Evolutionary conservation across 2,329 filamentous ascomycete genomes (phyloP).

Genomic region (Epichloe typhina): DNA sequence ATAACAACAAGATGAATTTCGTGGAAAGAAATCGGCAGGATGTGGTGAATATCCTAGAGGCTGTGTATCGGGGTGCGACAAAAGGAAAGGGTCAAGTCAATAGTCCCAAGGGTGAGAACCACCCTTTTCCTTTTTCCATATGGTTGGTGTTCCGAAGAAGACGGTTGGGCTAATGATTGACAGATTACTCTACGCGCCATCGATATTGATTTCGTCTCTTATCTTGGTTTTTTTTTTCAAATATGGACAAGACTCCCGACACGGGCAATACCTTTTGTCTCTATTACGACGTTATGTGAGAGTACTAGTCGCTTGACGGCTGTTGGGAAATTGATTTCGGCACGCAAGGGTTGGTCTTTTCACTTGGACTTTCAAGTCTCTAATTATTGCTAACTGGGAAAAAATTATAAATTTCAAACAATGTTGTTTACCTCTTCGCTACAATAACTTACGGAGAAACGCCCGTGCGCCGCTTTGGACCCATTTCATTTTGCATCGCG

Average conservation of each 20-base stretch:
- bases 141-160: not conserved
- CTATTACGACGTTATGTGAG: not conserved
- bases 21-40: constrained; percentile 93
- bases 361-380: constrained; percentile 6
- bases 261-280: not conserved
- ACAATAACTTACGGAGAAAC: not conserved
- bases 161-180: not conserved
- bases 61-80: constrained; percentile 95
- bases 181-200: constrained; percentile 25
- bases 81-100: constrained; percentile 95
- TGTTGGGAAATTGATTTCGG: not conserved
- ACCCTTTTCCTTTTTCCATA: not conserved
- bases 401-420: not conserved
- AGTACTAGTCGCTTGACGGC: not conserved
- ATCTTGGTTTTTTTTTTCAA: not conserved
- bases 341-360: constrained; percentile 15
- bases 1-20: constrained; percentile 98
- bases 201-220: constrained; percentile 16
- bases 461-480: not conserved
- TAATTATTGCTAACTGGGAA: constrained; percentile 4
- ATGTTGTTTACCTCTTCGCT: not conserved
- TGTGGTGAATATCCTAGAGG: constrained; percentile 96
- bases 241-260: not conserved
- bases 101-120: constrained; percentile 61
- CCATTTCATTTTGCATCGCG: not conserved